Conservation (phyloP, 306 rosid genomes). For the Begonia masoniana region DNA sequence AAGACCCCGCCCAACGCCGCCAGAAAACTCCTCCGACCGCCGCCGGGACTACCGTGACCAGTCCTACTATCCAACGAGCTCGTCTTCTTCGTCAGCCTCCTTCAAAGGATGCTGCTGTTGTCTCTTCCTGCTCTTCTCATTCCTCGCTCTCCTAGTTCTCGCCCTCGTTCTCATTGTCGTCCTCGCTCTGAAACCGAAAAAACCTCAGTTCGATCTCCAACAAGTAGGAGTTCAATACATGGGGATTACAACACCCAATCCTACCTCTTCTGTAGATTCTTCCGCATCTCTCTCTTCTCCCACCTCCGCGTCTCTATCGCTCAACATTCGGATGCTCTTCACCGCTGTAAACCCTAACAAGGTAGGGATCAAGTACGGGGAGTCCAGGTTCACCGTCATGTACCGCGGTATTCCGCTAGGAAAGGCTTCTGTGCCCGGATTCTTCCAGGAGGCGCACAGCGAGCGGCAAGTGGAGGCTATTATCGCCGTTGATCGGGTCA, state of each 20-base stretch:
- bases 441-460: slow-evolving; percentile 72
- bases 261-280: neutral
- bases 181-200: slow-evolving; percentile 81
- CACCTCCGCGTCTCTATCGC: slow-evolving; percentile 53
- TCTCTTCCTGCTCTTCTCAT: slow-evolving; percentile 71
- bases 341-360: slow-evolving; percentile 76
- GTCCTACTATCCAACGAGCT: slow-evolving; percentile 20
- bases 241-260: slow-evolving; percentile 47
- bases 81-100: slow-evolving; percentile 48
- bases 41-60: slow-evolving; percentile 5
- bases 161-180: slow-evolving; percentile 59
- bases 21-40: neutral
- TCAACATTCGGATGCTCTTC: slow-evolving; percentile 59
- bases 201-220: slow-evolving; percentile 92
- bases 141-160: slow-evolving; percentile 56
- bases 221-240: slow-evolving; percentile 78
- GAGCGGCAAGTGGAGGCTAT: slow-evolving; percentile 51
- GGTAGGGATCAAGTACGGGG: slow-evolving; percentile 90
- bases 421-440: slow-evolving; percentile 68
- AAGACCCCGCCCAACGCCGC: slow-evolving; percentile 8
- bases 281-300: neutral
- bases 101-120: slow-evolving; percentile 91
- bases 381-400: slow-evolving; percentile 88
- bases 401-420: slow-evolving; percentile 89
- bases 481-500: slow-evolving; percentile 66